These are phyloP conservation scores for Calocybe gambosa DNA, from an alignment of 1,284 basidiomycete genomes.

Conservation along the genomic window DNA sequence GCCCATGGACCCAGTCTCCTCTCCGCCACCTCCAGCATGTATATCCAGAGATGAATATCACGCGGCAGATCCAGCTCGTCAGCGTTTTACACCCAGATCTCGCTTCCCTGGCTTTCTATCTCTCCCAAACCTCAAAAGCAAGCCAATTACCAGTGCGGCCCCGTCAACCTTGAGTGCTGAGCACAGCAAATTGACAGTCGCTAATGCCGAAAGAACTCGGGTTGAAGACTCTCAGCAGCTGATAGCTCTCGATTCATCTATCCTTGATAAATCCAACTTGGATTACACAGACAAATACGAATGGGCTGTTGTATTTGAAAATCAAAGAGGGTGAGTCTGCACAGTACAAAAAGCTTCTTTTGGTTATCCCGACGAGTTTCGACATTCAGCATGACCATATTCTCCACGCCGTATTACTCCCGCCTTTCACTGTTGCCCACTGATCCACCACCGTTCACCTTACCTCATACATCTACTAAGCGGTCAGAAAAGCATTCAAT, in stretches of 20 bases:
- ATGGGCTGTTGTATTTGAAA: constrained; percentile 69
- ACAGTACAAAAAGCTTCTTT: not conserved
- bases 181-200: not conserved
- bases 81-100: constrained; percentile 32
- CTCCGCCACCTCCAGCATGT: constrained; percentile 15
- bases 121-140: constrained; percentile 20
- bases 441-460: constrained; percentile 73
- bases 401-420: constrained; percentile 70
- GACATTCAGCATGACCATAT: constrained; percentile 47
- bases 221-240: constrained; percentile 5
- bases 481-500: constrained; percentile 45
- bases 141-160: not conserved
- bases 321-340: constrained; percentile 65
- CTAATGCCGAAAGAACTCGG: not conserved
- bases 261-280: constrained; percentile 21
- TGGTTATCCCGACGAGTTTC: not conserved
- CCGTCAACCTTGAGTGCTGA: not conserved
- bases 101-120: constrained; percentile 26
- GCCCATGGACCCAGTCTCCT: not conserved
- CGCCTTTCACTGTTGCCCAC: constrained; percentile 58
- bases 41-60: constrained; percentile 13
- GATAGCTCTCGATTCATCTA: constrained; percentile 32
- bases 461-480: constrained; percentile 38
- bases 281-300: constrained; percentile 48
- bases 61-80: constrained; percentile 38